These are phyloP conservation scores for Uncinocarpus reesii DNA, from an alignment of 2,329 filamentous ascomycete species.

Conservation along the genomic window DNA sequence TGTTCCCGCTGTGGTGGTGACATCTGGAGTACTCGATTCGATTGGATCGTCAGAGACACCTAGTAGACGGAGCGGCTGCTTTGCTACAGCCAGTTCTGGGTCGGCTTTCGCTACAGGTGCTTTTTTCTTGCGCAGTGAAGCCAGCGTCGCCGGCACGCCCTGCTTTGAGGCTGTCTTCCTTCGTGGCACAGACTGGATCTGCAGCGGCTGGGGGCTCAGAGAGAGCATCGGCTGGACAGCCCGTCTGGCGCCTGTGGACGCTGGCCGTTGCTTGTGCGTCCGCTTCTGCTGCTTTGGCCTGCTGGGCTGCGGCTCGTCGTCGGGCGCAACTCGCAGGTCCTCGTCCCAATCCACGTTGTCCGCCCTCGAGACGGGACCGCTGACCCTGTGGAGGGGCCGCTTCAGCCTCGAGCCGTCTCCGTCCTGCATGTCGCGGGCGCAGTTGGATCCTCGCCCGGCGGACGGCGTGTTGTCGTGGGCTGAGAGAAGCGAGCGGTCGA, in stretches of 20 bases:
- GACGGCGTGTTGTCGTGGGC: not conserved
- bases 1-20: no score
- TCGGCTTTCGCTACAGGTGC: constrained; percentile 15
- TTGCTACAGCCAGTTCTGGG: constrained; percentile 13
- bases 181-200: not conserved
- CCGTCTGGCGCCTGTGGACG: constrained; percentile 8
- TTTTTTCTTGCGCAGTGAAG: constrained; percentile 14
- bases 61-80: constrained; percentile 10
- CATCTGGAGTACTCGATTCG: constrained; percentile 15
- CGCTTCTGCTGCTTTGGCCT: constrained; percentile 10
- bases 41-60: constrained; percentile 17
- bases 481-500: not conserved
- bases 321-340: constrained; percentile 16
- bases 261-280: constrained; percentile 4
- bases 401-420: constrained; percentile 13
- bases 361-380: not conserved
- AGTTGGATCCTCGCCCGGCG: no score
- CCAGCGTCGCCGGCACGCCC: constrained; percentile 15
- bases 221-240: not conserved
- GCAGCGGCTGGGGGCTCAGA: constrained; percentile 10
- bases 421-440: no score
- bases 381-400: constrained; percentile 15
- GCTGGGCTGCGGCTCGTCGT: not conserved
- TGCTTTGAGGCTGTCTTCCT: constrained; percentile 3
- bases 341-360: constrained; percentile 17